Conservation (phyloP, 306 rosid species). For the Cicer arietinum region DNA sequence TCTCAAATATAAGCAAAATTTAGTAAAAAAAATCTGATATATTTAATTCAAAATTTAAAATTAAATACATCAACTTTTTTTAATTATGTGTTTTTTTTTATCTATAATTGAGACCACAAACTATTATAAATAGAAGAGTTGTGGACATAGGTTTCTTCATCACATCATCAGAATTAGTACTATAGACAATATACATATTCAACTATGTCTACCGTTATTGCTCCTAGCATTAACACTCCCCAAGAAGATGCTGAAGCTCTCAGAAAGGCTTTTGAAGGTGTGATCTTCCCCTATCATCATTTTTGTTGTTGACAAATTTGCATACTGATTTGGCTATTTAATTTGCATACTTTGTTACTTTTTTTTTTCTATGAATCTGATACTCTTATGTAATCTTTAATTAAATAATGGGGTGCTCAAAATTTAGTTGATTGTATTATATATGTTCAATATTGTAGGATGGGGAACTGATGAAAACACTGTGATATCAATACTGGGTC, state of each 20-base stretch:
- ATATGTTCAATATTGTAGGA: conserved; percentile 49
- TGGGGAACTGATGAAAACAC: conserved; percentile 87
- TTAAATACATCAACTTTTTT: too few species aligned
- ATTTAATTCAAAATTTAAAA: too few species aligned
- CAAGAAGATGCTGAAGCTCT: conserved; percentile 70
- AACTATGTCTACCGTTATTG: conserved; percentile 69
- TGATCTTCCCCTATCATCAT: neutral
- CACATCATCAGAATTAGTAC: conserved; percentile 12
- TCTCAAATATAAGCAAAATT: too few species aligned
- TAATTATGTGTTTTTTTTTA: too few species aligned
- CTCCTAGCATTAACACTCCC: conserved; percentile 51
- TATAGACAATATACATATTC: conserved; percentile 17
- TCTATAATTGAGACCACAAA: too few species aligned
- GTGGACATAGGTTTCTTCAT: conserved; percentile 31
- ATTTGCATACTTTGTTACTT: neutral
- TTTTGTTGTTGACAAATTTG: neutral
- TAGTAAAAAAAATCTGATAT: too few species aligned
- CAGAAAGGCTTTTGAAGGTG: conserved; percentile 60
- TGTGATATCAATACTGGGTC: conserved; percentile 59
- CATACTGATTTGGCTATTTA: neutral
- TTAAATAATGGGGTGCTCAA: too few species aligned
- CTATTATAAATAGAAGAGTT: conserved; percentile 42
- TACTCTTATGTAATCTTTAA: too few species aligned
- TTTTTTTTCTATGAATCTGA: too few species aligned
- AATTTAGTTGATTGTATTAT: too few species aligned